Percentiles rank a stretch among this genome's conserved stretches.
These are phyloP conservation scores for Asterophora lycoperdoides DNA, from an alignment of 768 basidiomycete genomes.

Conservation along the genomic window DNA sequence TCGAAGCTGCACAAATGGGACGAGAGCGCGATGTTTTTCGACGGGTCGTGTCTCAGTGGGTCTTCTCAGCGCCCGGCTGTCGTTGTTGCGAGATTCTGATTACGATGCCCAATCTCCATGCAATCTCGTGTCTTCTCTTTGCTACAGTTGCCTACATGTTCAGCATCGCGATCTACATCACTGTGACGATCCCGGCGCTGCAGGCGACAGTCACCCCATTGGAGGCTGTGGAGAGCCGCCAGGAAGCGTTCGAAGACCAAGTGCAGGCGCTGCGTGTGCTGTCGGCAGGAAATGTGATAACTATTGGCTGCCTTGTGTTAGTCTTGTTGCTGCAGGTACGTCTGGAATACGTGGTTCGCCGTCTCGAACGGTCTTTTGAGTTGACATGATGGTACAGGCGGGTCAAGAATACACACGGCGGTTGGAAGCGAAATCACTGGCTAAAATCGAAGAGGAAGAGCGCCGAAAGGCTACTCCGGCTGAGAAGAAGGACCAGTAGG, in stretches of 20 bases:
- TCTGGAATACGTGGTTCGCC: constrained; percentile 5
- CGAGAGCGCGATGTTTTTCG: constrained; percentile 93
- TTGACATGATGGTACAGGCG: constrained; percentile 40
- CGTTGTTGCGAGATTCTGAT: constrained; percentile 6
- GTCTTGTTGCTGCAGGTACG: constrained; percentile 72
- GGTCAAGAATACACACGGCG: constrained; percentile 83
- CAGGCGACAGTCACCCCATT: constrained; percentile 68
- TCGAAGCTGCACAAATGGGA: constrained; percentile 84
- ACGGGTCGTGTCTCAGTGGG: constrained; percentile 83
- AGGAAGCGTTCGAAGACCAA: constrained; percentile 52
- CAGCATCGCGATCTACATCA: constrained; percentile 72
- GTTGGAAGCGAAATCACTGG: constrained; percentile 46
- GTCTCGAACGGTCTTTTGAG: background rate
- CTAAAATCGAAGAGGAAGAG: constrained; percentile 28
- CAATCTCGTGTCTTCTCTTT: background rate
- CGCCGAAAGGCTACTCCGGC: constrained; percentile 22
- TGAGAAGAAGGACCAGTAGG: constrained; percentile 39
- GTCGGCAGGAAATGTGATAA: constrained; percentile 84
- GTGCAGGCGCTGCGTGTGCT: constrained; percentile 78
- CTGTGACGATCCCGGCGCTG: constrained; percentile 75
- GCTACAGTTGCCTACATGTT: constrained; percentile 68
- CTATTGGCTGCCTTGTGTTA: constrained; percentile 60
- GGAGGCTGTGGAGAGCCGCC: constrained; percentile 36
- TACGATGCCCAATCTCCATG: no score
- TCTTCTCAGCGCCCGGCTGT: constrained; percentile 11